Evolutionary conservation across 164 flowering plant genomes (phyloP).

Genomic region (Aristolochia fimbriata): DNA sequence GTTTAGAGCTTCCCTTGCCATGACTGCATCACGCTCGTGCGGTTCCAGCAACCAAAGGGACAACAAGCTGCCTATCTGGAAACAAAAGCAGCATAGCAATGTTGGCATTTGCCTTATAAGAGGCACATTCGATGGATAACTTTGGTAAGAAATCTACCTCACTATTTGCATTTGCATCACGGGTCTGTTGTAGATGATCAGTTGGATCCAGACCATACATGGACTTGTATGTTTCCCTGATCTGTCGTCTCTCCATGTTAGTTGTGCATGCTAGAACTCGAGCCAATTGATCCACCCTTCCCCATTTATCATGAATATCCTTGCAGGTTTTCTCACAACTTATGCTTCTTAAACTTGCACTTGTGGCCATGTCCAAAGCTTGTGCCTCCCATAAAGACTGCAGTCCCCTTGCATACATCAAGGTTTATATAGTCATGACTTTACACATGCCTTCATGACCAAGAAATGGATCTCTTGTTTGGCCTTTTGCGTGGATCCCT

Average conservation of each 20-base stretch:
- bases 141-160: constrained; percentile 6
- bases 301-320: constrained; percentile 39
- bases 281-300: constrained; percentile 16
- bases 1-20: constrained; percentile 45
- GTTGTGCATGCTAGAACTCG: constrained; percentile 22
- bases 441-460: background rate
- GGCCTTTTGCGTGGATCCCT: background rate
- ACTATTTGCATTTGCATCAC: constrained; percentile 8
- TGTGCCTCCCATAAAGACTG: background rate
- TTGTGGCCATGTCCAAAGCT: constrained; percentile 20
- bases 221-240: constrained; percentile 38
- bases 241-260: constrained; percentile 22
- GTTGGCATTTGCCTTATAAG: background rate
- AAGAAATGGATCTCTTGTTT: background rate
- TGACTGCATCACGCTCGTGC: constrained; percentile 45
- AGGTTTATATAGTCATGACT: background rate
- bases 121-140: background rate
- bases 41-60: constrained; percentile 40
- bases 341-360: constrained; percentile 10
- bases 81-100: background rate
- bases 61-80: constrained; percentile 17
- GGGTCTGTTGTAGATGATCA: constrained; percentile 14
- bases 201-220: constrained; percentile 45
- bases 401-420: background rate
- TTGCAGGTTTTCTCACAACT: constrained; percentile 28